Evolutionary conservation across 768 basidiomycete species (phyloP).

Genomic region (Daedaleopsis sinensis): DNA sequence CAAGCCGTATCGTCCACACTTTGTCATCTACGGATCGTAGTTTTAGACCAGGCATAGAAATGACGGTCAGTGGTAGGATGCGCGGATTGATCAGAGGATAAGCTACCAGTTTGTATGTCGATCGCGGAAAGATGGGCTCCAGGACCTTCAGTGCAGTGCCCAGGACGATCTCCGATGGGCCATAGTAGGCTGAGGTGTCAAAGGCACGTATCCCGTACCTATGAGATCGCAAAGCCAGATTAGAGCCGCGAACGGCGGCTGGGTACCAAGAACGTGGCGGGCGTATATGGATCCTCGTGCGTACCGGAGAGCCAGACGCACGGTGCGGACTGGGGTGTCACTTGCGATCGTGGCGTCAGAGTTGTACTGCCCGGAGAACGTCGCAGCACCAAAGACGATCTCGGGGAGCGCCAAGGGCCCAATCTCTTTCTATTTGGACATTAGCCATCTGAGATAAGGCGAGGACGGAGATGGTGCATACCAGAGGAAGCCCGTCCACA

Average conservation of each 20-base stretch:
- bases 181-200: constrained; percentile 84
- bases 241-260: too few species aligned
- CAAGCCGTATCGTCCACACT: constrained; percentile 78
- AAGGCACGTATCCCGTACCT: constrained; percentile 84
- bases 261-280: not conserved
- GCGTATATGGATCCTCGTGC: constrained; percentile 9
- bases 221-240: not conserved
- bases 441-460: not conserved
- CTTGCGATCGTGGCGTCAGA: constrained; percentile 57
- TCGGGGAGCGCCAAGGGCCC: constrained; percentile 43
- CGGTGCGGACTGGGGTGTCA: constrained; percentile 60
- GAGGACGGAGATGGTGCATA: constrained; percentile 25
- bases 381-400: constrained; percentile 72
- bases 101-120: constrained; percentile 72
- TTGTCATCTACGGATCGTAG: constrained; percentile 63
- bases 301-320: constrained; percentile 78
- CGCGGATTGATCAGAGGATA: not conserved
- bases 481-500: constrained; percentile 35
- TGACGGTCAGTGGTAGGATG: not conserved
- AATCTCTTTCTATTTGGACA: constrained; percentile 32
- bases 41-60: too few species aligned
- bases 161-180: constrained; percentile 75
- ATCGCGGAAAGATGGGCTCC: constrained; percentile 71
- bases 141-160: constrained; percentile 66
- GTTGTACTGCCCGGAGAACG: constrained; percentile 73